Conservation (phyloP, 139 green algal species). For the Coelastrella sp. region DNA sequence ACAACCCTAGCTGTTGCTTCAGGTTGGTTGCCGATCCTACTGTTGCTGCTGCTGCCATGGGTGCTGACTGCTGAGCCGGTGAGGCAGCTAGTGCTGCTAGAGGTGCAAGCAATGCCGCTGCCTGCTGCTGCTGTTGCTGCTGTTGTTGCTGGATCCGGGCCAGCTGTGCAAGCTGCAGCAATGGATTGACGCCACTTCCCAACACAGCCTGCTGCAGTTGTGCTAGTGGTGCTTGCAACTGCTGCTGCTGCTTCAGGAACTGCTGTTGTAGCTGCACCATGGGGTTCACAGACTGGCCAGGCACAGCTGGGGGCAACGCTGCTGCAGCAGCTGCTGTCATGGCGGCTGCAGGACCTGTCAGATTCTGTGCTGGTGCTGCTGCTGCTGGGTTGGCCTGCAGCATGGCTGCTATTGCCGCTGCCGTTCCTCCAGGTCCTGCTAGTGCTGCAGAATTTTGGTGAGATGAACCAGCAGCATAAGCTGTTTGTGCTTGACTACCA, state of each 20-base stretch:
- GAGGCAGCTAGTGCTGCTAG: not conserved
- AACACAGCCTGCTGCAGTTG: not conserved
- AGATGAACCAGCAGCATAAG: not conserved
- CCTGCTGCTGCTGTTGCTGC: conserved; percentile 21
- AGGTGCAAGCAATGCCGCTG: not conserved
- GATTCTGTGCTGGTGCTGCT: not conserved
- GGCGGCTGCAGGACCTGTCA: not conserved
- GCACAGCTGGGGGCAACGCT: not conserved
- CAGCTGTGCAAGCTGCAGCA: conserved; percentile 7
- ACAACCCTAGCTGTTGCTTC: conserved; percentile 4
- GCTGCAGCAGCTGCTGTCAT: not conserved
- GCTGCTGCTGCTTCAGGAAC: not conserved
- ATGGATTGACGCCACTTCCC: not conserved
- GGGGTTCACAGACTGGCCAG: not conserved
- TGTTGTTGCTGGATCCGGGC: not conserved
- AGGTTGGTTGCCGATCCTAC: not conserved
- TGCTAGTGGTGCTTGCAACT: not conserved
- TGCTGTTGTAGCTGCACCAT: not conserved
- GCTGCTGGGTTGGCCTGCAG: not conserved
- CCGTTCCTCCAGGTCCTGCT: conserved; percentile 10
- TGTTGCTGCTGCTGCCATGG: not conserved
- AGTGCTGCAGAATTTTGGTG: not conserved
- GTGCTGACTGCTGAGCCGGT: not conserved
- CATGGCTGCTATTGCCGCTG: conserved; percentile 15
- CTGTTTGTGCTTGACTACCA: not conserved